A percentile compares a stretch with the other conserved stretches of the same genome.
These are phyloP conservation scores for Aspergillus ustus DNA, from an alignment of 2,329 filamentous ascomycete species.

Conservation along the genomic window DNA sequence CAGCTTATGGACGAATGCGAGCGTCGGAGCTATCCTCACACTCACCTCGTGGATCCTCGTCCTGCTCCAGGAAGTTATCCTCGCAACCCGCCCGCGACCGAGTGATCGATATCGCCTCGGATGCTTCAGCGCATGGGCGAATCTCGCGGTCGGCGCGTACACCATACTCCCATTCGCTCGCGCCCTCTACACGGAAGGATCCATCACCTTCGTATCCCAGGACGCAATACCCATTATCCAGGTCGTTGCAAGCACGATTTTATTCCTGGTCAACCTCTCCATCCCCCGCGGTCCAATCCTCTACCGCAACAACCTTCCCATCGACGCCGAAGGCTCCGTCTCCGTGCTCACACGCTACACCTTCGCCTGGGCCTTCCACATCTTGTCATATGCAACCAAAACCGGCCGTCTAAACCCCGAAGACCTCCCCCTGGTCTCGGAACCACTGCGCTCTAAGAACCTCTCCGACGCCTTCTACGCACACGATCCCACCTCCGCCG, in stretches of 20 bases:
- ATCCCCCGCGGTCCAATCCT: slow-evolving; percentile 70
- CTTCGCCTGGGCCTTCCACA: slow-evolving; percentile 63
- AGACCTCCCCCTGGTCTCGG: slow-evolving; percentile 66
- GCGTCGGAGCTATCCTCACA: not conserved
- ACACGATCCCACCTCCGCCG: slow-evolving; percentile 27
- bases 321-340: slow-evolving; percentile 66
- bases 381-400: slow-evolving; percentile 61
- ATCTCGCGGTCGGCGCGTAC: not conserved
- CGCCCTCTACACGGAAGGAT: not conserved
- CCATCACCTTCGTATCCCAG: not conserved
- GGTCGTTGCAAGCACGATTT: not conserved
- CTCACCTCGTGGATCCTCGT: slow-evolving; percentile 14
- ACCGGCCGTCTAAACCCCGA: slow-evolving; percentile 65
- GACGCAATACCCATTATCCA: slow-evolving; percentile 8
- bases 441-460: slow-evolving; percentile 57
- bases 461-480: slow-evolving; percentile 23
- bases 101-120: slow-evolving; percentile 13
- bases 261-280: slow-evolving; percentile 39
- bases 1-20: not conserved
- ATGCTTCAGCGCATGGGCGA: slow-evolving; percentile 14
- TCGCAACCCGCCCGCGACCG: not conserved
- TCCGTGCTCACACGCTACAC: slow-evolving; percentile 66
- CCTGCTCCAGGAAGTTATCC: slow-evolving; percentile 9
- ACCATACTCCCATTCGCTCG: not conserved
- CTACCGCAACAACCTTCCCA: slow-evolving; percentile 59